Base-by-base conservation (phyloP, 2,329 filamentous ascomycete genomes). In the Ophiostoma australiae region DNA sequence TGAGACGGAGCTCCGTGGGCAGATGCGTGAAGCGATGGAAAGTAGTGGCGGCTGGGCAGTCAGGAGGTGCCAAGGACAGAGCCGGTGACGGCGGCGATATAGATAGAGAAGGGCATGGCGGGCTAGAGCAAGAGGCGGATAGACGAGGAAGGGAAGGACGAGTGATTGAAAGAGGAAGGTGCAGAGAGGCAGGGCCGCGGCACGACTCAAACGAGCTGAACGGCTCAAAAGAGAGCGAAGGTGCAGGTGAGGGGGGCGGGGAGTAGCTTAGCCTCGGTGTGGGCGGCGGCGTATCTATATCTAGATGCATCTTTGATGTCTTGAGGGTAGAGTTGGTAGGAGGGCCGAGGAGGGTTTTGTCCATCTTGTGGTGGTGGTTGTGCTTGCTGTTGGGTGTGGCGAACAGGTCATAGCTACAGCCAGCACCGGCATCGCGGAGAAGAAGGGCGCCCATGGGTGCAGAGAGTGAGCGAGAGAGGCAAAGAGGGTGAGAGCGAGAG, bases 1-100 rank as follows among this genome's bases (percentile, higher is more conserved):
- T 75, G 71, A 80, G 74, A 48, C 80, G 78, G 33, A 81, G 73
- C 72, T 81, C 79, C 5, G 78, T 70, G 15, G 80, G 80, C 1
- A 81, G 74, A 7, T 73, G 69, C 13, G 75, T 73, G 63, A 81
- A 81, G 11, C 71, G 67, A 4, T 72, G 73, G 61, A 81, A 80
- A 1, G 72, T 61, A 1, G 72, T 37, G 20, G 48, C 31, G 3
- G 44, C n/a, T 17, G 52, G 11, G 8, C 35, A n/a, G n/a, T 13
- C 27, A 4, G 35, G 27, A n/a, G 48, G 48, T 39, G 68, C 33
- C 48, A 69, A 48, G 13, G 33, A 69, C 31, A n/a, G 15, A 2
- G 31, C 35, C 48, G 44, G 68, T 20, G 27, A 69, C 31, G 33
- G 68, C 10, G 33, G 68, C 68, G 41, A 69, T 2, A 37, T 13